phyloP scores from a whole-genome alignment of 345 rosid genomes.

The Triadica sebifera region DNA sequence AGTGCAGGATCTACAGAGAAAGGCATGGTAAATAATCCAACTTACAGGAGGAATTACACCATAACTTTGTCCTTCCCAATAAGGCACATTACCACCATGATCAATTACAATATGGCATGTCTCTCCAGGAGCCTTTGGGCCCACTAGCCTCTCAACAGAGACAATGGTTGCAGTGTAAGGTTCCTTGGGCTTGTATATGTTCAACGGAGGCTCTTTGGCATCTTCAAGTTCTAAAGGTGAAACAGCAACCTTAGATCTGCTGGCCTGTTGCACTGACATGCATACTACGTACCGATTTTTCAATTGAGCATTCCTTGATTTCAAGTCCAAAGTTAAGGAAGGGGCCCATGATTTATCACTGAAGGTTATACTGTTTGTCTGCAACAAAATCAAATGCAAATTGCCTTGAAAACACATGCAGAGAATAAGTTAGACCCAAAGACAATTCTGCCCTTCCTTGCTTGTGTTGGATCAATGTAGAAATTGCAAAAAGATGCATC shows the following conservation, averaged over 20 bases:
- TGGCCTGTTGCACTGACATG: constrained; percentile 90
- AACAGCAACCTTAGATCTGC: constrained; percentile 66
- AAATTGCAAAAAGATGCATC: not conserved
- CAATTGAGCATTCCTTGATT: constrained; percentile 35
- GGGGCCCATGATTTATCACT: constrained; percentile 53
- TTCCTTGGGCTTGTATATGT: constrained; percentile 75
- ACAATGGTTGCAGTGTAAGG: constrained; percentile 89
- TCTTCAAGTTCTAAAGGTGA: constrained; percentile 72
- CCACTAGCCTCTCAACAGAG: constrained; percentile 91
- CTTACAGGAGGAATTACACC: constrained; percentile 99
- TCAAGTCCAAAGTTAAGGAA: constrained; percentile 41
- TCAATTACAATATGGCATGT: constrained; percentile 95
- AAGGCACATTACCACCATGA: constrained; percentile 91
- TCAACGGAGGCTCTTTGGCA: constrained; percentile 72
- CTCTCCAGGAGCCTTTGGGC: constrained; percentile 94
- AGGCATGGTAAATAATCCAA: constrained; percentile 1
- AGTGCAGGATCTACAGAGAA: not conserved
- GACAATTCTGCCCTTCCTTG: not conserved
- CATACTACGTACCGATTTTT: constrained; percentile 41
- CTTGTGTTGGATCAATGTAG: constrained; percentile 3
- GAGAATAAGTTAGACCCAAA: not conserved
- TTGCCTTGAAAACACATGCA: constrained; percentile 13
- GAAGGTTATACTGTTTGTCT: constrained; percentile 59
- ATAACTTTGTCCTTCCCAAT: constrained; percentile 99
- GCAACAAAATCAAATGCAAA: constrained; percentile 29